These are phyloP conservation scores for Aspergillus pseudotamarii DNA, from an alignment of 2,329 filamentous ascomycete species.

Conservation along the genomic window DNA sequence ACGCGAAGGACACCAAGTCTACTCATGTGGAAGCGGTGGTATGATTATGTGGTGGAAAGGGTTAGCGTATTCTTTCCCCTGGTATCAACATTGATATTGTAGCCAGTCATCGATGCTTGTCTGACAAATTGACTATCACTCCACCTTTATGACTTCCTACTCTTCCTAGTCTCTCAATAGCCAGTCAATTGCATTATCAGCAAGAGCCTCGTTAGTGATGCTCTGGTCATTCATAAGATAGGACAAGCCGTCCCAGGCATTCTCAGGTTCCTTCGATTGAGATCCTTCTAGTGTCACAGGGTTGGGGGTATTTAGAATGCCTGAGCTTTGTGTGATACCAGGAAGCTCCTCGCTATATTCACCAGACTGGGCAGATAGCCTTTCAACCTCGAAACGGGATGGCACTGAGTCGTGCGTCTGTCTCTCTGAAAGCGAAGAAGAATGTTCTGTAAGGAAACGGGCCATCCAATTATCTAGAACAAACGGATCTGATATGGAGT, in stretches of 20 bases:
- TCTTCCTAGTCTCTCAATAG: slow-evolving; percentile 15
- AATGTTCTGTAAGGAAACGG: slow-evolving; percentile 26
- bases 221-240: slow-evolving; percentile 15
- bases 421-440: slow-evolving; percentile 19
- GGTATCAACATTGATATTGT: not conserved
- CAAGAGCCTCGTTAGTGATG: slow-evolving; percentile 21
- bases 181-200: slow-evolving; percentile 25
- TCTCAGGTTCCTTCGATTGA: not conserved
- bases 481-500: slow-evolving; percentile 24
- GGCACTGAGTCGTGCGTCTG: slow-evolving; percentile 1
- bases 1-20: slow-evolving; percentile 16
- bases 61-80: not conserved
- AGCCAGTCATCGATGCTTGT: not conserved
- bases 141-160: not conserved
- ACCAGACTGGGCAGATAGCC: not conserved
- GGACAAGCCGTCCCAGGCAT: slow-evolving; percentile 10
- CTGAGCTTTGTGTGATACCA: too few species aligned
- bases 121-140: not conserved
- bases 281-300: not conserved
- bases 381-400: not conserved
- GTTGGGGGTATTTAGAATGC: not conserved
- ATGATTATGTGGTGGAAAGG: not conserved
- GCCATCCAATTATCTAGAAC: slow-evolving; percentile 28
- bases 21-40: slow-evolving; percentile 11
- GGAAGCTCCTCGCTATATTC: not conserved